These are phyloP conservation scores for Trichoderma aggressivum DNA, from an alignment of 2,329 filamentous ascomycete genomes.

Conservation along the genomic window DNA sequence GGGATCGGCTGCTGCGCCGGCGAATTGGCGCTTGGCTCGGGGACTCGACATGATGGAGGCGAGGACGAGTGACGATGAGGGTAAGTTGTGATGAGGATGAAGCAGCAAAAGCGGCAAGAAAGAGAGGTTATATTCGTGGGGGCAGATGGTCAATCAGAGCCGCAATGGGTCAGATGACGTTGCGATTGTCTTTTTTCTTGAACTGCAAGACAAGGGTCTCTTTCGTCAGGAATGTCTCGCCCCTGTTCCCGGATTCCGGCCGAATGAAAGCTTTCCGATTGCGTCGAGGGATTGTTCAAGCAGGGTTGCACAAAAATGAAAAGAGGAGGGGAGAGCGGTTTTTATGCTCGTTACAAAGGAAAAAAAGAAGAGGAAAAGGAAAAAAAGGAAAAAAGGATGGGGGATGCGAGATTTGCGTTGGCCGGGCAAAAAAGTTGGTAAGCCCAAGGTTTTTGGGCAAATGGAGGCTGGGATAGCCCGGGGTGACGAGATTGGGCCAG, in stretches of 20 bases:
- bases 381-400: background rate
- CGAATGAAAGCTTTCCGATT: background rate
- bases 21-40: conserved; percentile 59
- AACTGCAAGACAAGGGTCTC: background rate
- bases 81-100: background rate
- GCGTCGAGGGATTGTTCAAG: background rate
- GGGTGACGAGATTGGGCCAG: conserved; percentile 17
- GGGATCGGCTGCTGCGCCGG: conserved; percentile 56
- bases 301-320: background rate
- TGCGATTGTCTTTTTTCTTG: background rate
- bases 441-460: background rate
- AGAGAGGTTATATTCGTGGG: background rate
- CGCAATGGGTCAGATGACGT: conserved; percentile 2
- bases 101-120: background rate
- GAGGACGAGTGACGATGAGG: background rate
- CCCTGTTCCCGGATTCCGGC: background rate
- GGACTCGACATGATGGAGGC: conserved; percentile 47
- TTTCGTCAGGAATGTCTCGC: background rate
- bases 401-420: background rate
- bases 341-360: background rate
- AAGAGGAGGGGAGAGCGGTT: conserved; percentile 12
- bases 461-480: conserved; percentile 18
- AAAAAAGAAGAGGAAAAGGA: background rate
- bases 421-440: background rate
- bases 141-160: background rate